Evolutionary conservation across 306 rosid species (phyloP).

Genomic region (Heteromeles arbutifolia): DNA sequence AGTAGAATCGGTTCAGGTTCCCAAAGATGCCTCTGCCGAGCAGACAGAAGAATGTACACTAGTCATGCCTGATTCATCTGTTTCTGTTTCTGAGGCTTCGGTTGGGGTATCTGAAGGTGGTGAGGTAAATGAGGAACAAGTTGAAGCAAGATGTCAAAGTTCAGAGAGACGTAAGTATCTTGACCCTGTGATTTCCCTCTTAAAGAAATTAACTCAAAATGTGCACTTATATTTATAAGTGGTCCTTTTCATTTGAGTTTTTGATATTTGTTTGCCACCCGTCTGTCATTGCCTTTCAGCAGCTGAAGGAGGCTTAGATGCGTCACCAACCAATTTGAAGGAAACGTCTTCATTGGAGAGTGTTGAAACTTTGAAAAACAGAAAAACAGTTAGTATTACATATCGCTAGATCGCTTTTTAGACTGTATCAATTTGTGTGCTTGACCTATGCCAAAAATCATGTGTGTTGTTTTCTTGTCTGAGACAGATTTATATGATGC

Average conservation of each 20-base stretch:
- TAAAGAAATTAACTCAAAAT: background rate
- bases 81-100: constrained; percentile 31
- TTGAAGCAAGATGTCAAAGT: constrained; percentile 40
- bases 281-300: constrained; percentile 37
- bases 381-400: constrained; percentile 52
- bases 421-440: background rate
- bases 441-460: background rate
- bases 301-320: constrained; percentile 31
- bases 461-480: background rate
- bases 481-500: background rate
- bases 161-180: constrained; percentile 48
- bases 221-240: background rate
- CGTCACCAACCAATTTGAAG: constrained; percentile 29
- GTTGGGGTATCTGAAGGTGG: constrained; percentile 29
- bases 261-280: constrained; percentile 20
- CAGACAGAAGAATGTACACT: constrained; percentile 43
- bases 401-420: constrained; percentile 9
- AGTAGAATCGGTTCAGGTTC: constrained; percentile 35
- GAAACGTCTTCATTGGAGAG: constrained; percentile 35
- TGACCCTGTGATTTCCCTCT: constrained; percentile 16
- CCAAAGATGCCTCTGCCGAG: constrained; percentile 23
- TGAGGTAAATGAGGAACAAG: constrained; percentile 42
- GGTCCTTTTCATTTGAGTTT: constrained; percentile 16
- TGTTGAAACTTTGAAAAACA: constrained; percentile 45
- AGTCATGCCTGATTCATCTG: constrained; percentile 15